These are phyloP conservation scores for Ceratobasidium sp. DNA, from an alignment of 1,284 basidiomycete species.

Conservation along the genomic window DNA sequence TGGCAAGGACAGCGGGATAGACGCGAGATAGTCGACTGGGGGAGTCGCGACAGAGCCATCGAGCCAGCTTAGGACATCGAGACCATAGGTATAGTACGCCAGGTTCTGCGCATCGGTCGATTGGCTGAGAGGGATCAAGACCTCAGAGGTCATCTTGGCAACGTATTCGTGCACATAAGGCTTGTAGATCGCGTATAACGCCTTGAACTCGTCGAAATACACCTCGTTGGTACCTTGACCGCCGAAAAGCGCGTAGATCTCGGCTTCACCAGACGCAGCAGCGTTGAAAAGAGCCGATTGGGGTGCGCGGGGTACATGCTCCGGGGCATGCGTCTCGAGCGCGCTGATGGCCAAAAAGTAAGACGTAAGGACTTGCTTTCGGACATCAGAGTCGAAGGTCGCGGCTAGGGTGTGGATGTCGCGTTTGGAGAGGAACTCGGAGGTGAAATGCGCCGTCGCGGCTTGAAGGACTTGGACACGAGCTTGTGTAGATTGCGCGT, in stretches of 20 bases:
- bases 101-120: conserved; percentile 68
- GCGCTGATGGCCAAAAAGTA: conserved; percentile 85
- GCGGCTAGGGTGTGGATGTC: conserved; percentile 88
- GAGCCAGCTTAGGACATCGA: conserved; percentile 90
- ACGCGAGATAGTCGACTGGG: conserved; percentile 89
- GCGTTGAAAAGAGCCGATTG: conserved; percentile 83
- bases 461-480: conserved; percentile 79
- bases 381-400: conserved; percentile 79
- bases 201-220: conserved; percentile 96
- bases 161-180: conserved; percentile 86
- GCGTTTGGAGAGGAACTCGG: conserved; percentile 73
- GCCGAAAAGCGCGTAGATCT: conserved; percentile 94
- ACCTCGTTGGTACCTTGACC: conserved; percentile 99
- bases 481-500: conserved; percentile 68
- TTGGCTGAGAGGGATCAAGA: conserved; percentile 76
- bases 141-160: conserved; percentile 71
- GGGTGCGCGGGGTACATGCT: conserved; percentile 73
- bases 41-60: conserved; percentile 78
- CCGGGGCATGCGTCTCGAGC: conserved; percentile 73
- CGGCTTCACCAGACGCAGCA: conserved; percentile 77
- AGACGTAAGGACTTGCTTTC: conserved; percentile 81
- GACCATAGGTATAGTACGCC: conserved; percentile 82
- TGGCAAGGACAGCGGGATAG: conserved; percentile 94
- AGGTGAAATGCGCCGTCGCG: conserved; percentile 82
- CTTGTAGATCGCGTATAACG: conserved; percentile 90